Conservation (phyloP, 2,329 filamentous ascomycete genomes). For the Endothia cerciana region DNA sequence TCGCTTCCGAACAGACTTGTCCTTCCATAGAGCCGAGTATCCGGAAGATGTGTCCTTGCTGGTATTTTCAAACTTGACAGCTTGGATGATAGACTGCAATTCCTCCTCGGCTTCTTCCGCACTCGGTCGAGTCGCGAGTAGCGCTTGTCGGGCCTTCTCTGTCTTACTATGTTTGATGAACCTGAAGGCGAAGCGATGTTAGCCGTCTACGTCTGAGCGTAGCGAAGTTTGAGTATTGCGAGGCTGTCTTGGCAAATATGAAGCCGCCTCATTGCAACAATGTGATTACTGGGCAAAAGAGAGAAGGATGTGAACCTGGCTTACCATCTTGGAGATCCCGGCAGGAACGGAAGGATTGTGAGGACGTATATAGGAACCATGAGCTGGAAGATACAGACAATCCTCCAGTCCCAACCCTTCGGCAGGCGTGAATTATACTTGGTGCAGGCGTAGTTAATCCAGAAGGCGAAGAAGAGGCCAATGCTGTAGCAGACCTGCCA, state of each 20-base stretch:
- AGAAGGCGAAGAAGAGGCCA: constrained; percentile 61
- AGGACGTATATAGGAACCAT: constrained; percentile 67
- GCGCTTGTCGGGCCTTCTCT: constrained; percentile 60
- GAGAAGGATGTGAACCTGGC: constrained; percentile 39
- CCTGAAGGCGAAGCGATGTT: background rate
- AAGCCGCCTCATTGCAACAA: background rate
- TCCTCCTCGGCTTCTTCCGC: constrained; percentile 70
- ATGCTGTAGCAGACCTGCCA: constrained; percentile 53
- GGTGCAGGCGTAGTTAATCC: constrained; percentile 65
- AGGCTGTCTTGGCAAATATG: background rate
- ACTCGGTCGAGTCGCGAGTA: constrained; percentile 62
- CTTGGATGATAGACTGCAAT: constrained; percentile 65
- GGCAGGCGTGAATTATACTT: constrained; percentile 47
- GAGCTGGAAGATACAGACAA: constrained; percentile 74
- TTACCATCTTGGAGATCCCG: constrained; percentile 71
- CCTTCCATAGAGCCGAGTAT: constrained; percentile 71
- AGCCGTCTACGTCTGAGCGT: background rate
- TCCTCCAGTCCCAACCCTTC: constrained; percentile 73
- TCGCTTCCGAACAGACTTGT: constrained; percentile 69
- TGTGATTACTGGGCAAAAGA: background rate
- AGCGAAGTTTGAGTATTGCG: background rate
- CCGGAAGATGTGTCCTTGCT: constrained; percentile 62
- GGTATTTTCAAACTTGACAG: constrained; percentile 73
- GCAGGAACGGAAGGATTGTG: constrained; percentile 64
- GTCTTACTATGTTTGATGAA: constrained; percentile 59